Evolutionary conservation across 345 rosid genomes (phyloP).

Genomic region (Brassica rapa): DNA sequence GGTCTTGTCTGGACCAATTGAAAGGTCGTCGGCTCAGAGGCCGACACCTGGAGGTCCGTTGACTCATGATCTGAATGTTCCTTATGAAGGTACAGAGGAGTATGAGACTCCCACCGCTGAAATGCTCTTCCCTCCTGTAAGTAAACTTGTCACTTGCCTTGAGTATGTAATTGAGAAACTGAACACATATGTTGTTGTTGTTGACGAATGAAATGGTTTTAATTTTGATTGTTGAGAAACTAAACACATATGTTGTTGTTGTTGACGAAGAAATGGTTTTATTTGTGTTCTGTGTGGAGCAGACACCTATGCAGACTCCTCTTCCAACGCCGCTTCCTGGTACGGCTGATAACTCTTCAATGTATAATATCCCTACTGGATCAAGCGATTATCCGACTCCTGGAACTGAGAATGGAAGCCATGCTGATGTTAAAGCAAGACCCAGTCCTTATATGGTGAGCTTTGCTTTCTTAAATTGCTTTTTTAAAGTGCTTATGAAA

Average conservation of each 20-base stretch:
- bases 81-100: slow-evolving; percentile 91
- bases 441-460: slow-evolving; percentile 85
- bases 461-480: neutral
- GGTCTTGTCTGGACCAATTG: slow-evolving; percentile 63
- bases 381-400: slow-evolving; percentile 86
- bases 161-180: neutral
- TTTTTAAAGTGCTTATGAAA: neutral
- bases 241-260: neutral
- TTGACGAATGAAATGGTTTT: neutral
- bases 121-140: slow-evolving; percentile 90
- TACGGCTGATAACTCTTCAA: slow-evolving; percentile 72
- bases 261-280: neutral
- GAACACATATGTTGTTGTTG: neutral
- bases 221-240: too few species aligned
- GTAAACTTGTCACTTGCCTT: neutral
- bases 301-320: slow-evolving; percentile 94
- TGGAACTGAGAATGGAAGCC: slow-evolving; percentile 58
- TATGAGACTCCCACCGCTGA: slow-evolving; percentile 98
- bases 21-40: slow-evolving; percentile 65
- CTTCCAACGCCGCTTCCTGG: slow-evolving; percentile 81
- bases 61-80: slow-evolving; percentile 93
- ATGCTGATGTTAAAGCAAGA: slow-evolving; percentile 69
- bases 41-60: slow-evolving; percentile 58
- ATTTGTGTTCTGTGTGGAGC: slow-evolving; percentile 15
- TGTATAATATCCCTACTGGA: slow-evolving; percentile 92